A percentile compares a stretch with the other conserved stretches of the same genome.
Conservation (phyloP, 192 early-diverging fungal genomes). For the Backusella luteola region DNA sequence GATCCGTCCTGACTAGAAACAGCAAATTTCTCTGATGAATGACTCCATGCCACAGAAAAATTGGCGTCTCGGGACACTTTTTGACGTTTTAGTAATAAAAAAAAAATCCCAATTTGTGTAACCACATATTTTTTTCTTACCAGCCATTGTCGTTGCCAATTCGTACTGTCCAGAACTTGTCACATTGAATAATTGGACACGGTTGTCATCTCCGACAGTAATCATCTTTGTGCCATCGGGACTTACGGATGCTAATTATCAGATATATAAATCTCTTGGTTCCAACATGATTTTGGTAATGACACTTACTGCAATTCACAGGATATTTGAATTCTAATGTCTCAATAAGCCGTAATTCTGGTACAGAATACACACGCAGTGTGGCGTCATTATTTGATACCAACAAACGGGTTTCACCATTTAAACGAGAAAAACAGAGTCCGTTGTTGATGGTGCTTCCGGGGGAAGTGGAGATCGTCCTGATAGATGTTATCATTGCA, state of each 20-base stretch:
- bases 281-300: not conserved
- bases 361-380: slow-evolving; percentile 86
- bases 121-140: slow-evolving; percentile 33
- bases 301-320: slow-evolving; percentile 74
- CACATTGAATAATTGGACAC: slow-evolving; percentile 85
- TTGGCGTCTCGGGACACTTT: slow-evolving; percentile 78
- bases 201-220: slow-evolving; percentile 86
- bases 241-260: slow-evolving; percentile 68
- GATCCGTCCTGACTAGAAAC: slow-evolving; percentile 94
- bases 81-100: not conserved
- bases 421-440: slow-evolving; percentile 61
- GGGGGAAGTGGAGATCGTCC: slow-evolving; percentile 51
- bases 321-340: slow-evolving; percentile 84
- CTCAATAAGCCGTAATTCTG: slow-evolving; percentile 69
- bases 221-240: slow-evolving; percentile 91
- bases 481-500: not conserved
- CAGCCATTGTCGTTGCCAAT: slow-evolving; percentile 69
- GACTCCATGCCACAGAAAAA: slow-evolving; percentile 96
- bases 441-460: slow-evolving; percentile 89
- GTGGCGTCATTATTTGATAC: slow-evolving; percentile 95
- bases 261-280: not conserved
- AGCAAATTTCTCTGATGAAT: slow-evolving; percentile 90
- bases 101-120: slow-evolving; percentile 9
- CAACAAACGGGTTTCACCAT: slow-evolving; percentile 65
- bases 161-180: slow-evolving; percentile 66